phyloP scores from a whole-genome alignment of 768 basidiomycete species.

The Clitopilus hobsonii region DNA sequence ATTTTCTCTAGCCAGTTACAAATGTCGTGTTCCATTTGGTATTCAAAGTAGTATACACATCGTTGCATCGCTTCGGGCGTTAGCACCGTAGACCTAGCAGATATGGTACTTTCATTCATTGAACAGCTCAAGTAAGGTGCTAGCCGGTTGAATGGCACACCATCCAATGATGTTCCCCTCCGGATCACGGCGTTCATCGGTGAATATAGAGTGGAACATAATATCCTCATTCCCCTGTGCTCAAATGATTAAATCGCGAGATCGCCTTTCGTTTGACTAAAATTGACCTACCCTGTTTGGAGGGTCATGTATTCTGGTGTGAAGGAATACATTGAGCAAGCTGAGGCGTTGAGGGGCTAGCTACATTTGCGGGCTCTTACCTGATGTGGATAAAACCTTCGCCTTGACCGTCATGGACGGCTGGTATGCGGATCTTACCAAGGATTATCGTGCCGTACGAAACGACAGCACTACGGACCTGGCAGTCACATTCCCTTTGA shows the following conservation, averaged over 20 bases:
- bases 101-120: slow-evolving; percentile 42
- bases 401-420: slow-evolving; percentile 56
- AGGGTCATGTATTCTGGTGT: slow-evolving; percentile 65
- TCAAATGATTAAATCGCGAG: slow-evolving; percentile 4
- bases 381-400: slow-evolving; percentile 69
- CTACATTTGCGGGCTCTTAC: slow-evolving; percentile 38
- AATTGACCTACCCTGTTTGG: slow-evolving; percentile 53
- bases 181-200: slow-evolving; percentile 46
- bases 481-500: background rate
- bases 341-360: no score
- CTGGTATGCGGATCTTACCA: slow-evolving; percentile 72
- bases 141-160: slow-evolving; percentile 58
- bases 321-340: no score
- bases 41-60: no score
- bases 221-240: slow-evolving; percentile 61
- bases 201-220: slow-evolving; percentile 68
- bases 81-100: no score
- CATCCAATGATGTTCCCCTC: slow-evolving; percentile 51
- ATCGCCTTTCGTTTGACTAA: background rate
- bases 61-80: no score
- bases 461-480: slow-evolving; percentile 51
- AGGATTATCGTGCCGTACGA: slow-evolving; percentile 69
- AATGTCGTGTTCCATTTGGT: no score
- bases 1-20: slow-evolving; percentile 1
- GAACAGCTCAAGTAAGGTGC: slow-evolving; percentile 65